Percentiles rank a stretch among this genome's conserved stretches.
Evolutionary conservation across 257 asterid genomes (phyloP).

Genomic region (Penstemon newberryi): DNA sequence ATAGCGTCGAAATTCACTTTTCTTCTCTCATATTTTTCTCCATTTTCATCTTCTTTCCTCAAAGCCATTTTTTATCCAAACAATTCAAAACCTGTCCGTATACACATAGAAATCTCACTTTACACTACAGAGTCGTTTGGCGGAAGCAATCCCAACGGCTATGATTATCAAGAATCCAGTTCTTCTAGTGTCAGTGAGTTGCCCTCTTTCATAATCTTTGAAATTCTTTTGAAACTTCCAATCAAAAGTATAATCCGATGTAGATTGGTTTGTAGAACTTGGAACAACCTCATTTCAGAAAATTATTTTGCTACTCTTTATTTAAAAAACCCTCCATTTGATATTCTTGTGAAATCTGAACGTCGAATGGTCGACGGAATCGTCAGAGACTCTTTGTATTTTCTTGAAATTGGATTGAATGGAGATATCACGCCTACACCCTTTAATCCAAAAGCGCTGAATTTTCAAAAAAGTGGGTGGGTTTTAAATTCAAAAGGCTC

Average conservation of each 20-base stretch:
- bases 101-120: no score
- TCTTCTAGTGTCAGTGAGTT: not conserved
- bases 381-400: not conserved
- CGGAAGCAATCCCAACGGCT: not conserved
- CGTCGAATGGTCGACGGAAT: no score
- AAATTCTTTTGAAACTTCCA: not conserved
- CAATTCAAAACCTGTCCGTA: no score
- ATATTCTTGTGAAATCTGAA: not conserved
- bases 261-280: slow-evolving; percentile 3
- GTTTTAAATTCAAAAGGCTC: slow-evolving; percentile 1
- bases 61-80: no score
- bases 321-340: not conserved
- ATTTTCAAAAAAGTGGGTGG: not conserved
- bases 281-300: not conserved
- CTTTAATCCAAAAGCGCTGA: not conserved
- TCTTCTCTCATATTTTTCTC: no score
- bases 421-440: not conserved
- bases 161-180: not conserved
- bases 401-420: not conserved
- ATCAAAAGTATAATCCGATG: not conserved
- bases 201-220: not conserved
- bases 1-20: no score
- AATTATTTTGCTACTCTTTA: not conserved
- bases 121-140: no score
- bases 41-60: no score